These are phyloP conservation scores for Boletus tomentosulus DNA, from an alignment of 768 basidiomycete genomes.

Conservation along the genomic window DNA sequence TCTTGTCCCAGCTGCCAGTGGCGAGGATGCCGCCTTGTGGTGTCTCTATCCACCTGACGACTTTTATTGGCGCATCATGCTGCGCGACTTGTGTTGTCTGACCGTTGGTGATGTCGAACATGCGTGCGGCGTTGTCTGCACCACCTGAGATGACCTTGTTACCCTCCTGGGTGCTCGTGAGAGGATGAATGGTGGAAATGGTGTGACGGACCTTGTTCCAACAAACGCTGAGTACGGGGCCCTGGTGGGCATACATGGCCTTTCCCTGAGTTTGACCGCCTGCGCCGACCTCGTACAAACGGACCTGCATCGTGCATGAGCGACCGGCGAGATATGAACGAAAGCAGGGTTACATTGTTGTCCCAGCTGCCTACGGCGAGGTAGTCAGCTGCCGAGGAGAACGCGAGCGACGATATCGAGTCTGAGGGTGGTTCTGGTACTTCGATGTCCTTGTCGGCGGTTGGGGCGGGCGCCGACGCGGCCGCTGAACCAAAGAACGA, in stretches of 20 bases:
- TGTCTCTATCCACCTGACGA: slow-evolving; percentile 76
- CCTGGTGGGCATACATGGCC: slow-evolving; percentile 88
- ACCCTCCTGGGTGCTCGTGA: slow-evolving; percentile 59
- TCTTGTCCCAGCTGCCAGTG: slow-evolving; percentile 98
- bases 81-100: slow-evolving; percentile 80
- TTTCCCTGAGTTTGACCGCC: slow-evolving; percentile 81
- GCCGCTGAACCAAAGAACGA: slow-evolving; percentile 39
- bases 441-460: slow-evolving; percentile 74
- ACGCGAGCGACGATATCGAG: slow-evolving; percentile 80
- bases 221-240: slow-evolving; percentile 80
- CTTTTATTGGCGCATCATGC: slow-evolving; percentile 86
- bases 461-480: slow-evolving; percentile 34
- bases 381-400: slow-evolving; percentile 83
- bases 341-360: slow-evolving; percentile 58
- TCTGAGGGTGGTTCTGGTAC: slow-evolving; percentile 78
- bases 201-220: slow-evolving; percentile 74
- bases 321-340: background rate
- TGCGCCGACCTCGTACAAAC: slow-evolving; percentile 85
- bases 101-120: slow-evolving; percentile 86
- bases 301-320: slow-evolving; percentile 51
- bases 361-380: slow-evolving; percentile 94
- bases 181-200: background rate
- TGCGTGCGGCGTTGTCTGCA: slow-evolving; percentile 91
- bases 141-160: slow-evolving; percentile 89
- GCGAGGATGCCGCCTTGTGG: slow-evolving; percentile 73